Evolutionary conservation across 331 rosid genomes (phyloP), one percentile per base, ranked within the genome.

Genomic region (Malus hybrid): DNA sequence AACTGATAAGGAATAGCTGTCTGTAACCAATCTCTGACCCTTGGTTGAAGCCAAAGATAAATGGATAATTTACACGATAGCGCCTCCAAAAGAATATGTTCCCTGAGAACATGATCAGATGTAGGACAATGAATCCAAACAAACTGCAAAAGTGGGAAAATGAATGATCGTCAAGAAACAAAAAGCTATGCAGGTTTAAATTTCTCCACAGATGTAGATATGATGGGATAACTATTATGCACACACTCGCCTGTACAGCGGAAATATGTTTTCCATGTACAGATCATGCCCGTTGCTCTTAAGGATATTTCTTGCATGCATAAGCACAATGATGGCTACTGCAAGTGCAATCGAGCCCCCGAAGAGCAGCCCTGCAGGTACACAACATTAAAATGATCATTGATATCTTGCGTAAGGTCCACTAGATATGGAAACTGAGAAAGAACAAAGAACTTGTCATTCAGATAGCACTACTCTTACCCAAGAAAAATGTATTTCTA

Each of bases 281-380:
- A 1, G 80, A 36, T 0, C 2, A 59, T 79, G 86, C 48, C 75
- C 79, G 7, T 68, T 16, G 1, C 69, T 72, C 39, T 70, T 55
- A 7, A 87, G 65, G 86, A 90, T 77, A 34, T 79, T 69, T 83
- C 89, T 88, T 57, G 86, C 86, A 48, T 83, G 96, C 31, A 90
- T 60, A 55, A 88, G 78, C 50, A 84, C 71, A 46, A 77, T 12
- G 32, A 90, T 80, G 57, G 90, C 89, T 39, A 62, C 85, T 52
- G 87, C n/a, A 71, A 90, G 96, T 56, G 97, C 86, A 22, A 87
- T 69, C 28, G 93, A 71, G 77, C 91, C 86, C 42, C 97, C 97
- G 22, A 84, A 79, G 67, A 90, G 74, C 54, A 88, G 32, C 31
- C 97, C 97, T 90, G 87, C 29, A 7, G 52, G 15, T 55, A 27